These are phyloP conservation scores for Geranium brycei DNA, from an alignment of 345 rosid genomes.

Conservation along the genomic window DNA sequence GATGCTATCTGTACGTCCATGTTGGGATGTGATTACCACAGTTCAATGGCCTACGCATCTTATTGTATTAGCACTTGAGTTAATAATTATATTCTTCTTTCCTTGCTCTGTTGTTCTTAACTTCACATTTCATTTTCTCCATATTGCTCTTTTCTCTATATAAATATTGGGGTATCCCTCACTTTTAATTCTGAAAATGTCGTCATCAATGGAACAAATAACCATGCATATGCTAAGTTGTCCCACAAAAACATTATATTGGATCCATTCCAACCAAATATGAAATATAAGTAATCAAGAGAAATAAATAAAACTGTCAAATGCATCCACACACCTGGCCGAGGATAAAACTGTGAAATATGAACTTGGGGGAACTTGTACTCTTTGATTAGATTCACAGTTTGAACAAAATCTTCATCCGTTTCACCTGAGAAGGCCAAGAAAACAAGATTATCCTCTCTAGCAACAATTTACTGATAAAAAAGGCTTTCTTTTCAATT, in stretches of 20 bases:
- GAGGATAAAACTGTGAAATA: slow-evolving; percentile 93
- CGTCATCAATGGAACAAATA: not conserved
- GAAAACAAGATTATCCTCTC: not conserved
- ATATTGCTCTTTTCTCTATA: not conserved
- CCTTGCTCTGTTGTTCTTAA: not conserved
- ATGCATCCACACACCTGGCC: slow-evolving; percentile 45
- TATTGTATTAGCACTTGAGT: not conserved
- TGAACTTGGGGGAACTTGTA: slow-evolving; percentile 88
- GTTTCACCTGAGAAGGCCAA: slow-evolving; percentile 57
- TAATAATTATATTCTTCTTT: not conserved
- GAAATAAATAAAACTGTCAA: not conserved
- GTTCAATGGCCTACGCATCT: not conserved
- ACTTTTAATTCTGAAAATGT: no score
- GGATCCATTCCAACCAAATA: not conserved
- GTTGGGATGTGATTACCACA: not conserved
- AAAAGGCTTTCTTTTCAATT: no score
- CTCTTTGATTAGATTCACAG: slow-evolving; percentile 54
- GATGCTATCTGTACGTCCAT: not conserved
- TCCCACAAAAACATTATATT: no score
- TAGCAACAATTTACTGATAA: not conserved
- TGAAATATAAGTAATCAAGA: not conserved
- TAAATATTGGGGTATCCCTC: not conserved
- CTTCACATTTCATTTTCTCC: not conserved
- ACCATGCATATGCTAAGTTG: not conserved
- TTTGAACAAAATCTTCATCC: slow-evolving; percentile 74